Evolutionary conservation across 257 asterid species (phyloP).

Genomic region (Fraxinus quadrangulata): DNA sequence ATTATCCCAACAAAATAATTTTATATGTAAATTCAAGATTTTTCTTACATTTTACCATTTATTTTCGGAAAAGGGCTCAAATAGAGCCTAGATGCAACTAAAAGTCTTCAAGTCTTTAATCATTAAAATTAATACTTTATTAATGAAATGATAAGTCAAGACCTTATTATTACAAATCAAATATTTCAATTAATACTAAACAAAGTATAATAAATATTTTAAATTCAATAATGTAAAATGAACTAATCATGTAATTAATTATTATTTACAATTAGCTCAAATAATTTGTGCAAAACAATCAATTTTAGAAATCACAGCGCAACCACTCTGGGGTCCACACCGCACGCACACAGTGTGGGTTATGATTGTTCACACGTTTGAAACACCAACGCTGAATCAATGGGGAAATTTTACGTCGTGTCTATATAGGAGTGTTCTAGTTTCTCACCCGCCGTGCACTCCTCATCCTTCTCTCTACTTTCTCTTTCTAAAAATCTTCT

Average conservation of each 20-base stretch:
- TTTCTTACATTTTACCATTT: too few species aligned
- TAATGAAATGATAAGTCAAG: not conserved
- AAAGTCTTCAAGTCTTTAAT: not conserved
- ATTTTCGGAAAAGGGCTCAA: too few species aligned
- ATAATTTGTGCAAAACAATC: not conserved
- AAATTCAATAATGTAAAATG: not conserved
- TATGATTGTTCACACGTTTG: slow-evolving; percentile 72
- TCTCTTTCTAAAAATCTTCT: slow-evolving; percentile 17
- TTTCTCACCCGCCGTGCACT: slow-evolving; percentile 46
- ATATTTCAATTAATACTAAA: not conserved
- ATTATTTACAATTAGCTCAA: not conserved
- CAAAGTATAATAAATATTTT: not conserved
- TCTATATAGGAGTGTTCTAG: slow-evolving; percentile 45
- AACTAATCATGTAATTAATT: not conserved
- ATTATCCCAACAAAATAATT: too few species aligned
- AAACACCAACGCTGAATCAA: slow-evolving; percentile 27
- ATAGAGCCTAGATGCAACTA: not conserved
- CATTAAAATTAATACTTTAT: not conserved
- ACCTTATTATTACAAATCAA: not conserved
- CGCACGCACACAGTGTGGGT: slow-evolving; percentile 44
- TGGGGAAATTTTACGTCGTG: not conserved
- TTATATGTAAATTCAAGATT: too few species aligned
- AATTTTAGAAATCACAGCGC: slow-evolving; percentile 37
- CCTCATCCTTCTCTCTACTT: slow-evolving; percentile 30
- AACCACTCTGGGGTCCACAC: slow-evolving; percentile 45